Base-by-base conservation (phyloP, 2,329 filamentous ascomycete genomes). In the Curvularia spicifera region DNA sequence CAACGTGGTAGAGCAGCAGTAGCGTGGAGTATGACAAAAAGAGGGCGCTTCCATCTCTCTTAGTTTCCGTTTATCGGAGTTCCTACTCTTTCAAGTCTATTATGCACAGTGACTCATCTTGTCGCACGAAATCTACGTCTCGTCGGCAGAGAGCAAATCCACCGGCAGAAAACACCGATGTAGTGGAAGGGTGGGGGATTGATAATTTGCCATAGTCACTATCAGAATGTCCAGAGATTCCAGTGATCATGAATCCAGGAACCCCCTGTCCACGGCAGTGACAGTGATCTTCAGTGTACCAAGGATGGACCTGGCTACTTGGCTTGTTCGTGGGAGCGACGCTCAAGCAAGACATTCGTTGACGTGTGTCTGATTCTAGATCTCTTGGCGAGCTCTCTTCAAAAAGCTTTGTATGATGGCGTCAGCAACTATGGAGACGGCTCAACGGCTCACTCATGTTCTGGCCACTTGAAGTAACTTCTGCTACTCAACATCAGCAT, bases 31-130 rank as follows among this genome's bases (percentile, higher is more conserved):
- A 28, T 55, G 22, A 28, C 37, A 26, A 31, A 20, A 18, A 13
- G 13, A 28, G 20, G 15, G n/a, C 56, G 39, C 51, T 60, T 48
- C 18, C 37, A 12, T 33, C 22, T 37, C 37, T 51, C 50, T 18
- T 45, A 24, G 42, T 45, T 15, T 44, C 55, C 52, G 49, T 56
- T 29, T 26, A 51, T 60, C 56, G 58, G 39, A 53, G n/a, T 45
- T 57, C 49, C 61, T 59, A 51, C 44, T 50, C 28, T 51, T 60
- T 67, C 31, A 35, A 66, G 66, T 48, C 40, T 51, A 18, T 42
- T 56, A 46, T 61, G 62, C 57, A 57, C 56, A 35, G 24, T 51
- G 56, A 53, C 58, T 26, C 39, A 51, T 44, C 35, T 47, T 50
- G 59, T 45, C 35, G 46, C 26, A 26, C 24, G 26, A 46, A 43